Conservation (phyloP, 2,329 filamentous ascomycete species). For the Celoporthe dispersa region DNA sequence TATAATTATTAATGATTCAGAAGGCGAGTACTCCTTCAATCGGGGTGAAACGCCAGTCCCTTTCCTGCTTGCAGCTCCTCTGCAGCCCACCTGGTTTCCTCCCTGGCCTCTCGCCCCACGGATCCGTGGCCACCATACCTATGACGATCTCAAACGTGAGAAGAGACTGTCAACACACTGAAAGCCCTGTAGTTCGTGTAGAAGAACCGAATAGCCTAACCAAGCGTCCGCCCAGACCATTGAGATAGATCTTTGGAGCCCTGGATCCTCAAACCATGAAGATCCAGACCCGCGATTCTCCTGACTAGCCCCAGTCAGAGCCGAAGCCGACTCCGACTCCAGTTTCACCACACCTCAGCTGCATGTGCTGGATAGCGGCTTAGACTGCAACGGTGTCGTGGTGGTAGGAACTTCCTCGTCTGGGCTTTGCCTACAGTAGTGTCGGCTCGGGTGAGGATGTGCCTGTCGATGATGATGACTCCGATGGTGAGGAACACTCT, state of each 20-base stretch:
- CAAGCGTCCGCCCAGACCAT: background rate
- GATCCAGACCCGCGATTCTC: background rate
- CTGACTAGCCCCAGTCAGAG: background rate
- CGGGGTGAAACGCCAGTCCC: background rate
- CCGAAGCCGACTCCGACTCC: background rate
- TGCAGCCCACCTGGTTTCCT: background rate
- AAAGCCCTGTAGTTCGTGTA: too few relatives aligned
- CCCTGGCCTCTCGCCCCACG: background rate
- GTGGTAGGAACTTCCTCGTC: background rate
- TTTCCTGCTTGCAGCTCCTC: background rate
- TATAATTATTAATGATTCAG: too few relatives aligned
- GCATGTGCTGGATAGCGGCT: background rate
- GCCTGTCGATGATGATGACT: background rate
- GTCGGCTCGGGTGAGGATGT: background rate
- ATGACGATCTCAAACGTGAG: background rate
- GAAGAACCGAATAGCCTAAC: too few relatives aligned
- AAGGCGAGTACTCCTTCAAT: background rate
- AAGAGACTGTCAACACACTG: background rate
- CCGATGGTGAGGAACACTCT: background rate
- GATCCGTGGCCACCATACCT: background rate
- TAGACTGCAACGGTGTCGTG: background rate
- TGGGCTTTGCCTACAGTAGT: background rate
- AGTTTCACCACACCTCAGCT: background rate
- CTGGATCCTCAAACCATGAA: background rate
- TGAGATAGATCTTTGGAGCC: background rate